A percentile compares a stretch with the other conserved stretches of the same genome.
These are phyloP conservation scores for Chrysosporium queenslandicum DNA, from an alignment of 2,329 filamentous ascomycete species.

Conservation along the genomic window DNA sequence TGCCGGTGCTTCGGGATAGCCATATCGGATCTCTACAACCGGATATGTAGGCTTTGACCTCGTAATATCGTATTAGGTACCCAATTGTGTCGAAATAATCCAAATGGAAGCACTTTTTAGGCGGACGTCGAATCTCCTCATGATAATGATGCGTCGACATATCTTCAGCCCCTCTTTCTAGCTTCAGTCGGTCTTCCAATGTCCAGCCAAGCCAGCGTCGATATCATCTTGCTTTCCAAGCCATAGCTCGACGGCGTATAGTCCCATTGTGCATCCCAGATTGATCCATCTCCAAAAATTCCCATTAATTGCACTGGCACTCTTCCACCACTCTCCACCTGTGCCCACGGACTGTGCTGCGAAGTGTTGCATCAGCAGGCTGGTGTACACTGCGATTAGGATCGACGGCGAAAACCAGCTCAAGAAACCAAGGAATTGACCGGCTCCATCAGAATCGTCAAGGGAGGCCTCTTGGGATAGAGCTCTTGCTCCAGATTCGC, in stretches of 20 bases:
- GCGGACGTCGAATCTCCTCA: background rate
- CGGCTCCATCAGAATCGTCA: conserved; percentile 75
- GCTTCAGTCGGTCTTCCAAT: conserved; percentile 86
- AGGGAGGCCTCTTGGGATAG: conserved; percentile 75
- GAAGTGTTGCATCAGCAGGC: conserved; percentile 89
- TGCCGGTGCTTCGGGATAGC: background rate
- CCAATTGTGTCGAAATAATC: conserved; percentile 6
- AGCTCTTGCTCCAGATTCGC: conserved; percentile 72
- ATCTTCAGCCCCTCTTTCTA: background rate
- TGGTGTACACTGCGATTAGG: conserved; percentile 91
- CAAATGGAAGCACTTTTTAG: background rate
- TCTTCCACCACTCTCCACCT: conserved; percentile 68
- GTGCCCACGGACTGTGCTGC: conserved; percentile 56
- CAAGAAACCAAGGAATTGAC: conserved; percentile 67
- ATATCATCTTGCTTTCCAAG: conserved; percentile 63
- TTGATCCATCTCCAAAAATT: conserved; percentile 94
- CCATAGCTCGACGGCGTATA: conserved; percentile 86
- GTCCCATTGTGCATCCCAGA: conserved; percentile 71
- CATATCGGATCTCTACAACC: background rate
- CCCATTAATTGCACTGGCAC: conserved; percentile 71
- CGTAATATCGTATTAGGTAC: background rate
- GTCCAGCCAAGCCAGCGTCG: conserved; percentile 59
- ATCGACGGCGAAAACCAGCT: conserved; percentile 94
- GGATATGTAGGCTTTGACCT: background rate
- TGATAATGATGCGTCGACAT: background rate